A percentile compares a stretch with the other conserved stretches of the same genome.
phyloP scores from a whole-genome alignment of 2,329 filamentous ascomycete species.

The Clonostachys rhizophaga region DNA sequence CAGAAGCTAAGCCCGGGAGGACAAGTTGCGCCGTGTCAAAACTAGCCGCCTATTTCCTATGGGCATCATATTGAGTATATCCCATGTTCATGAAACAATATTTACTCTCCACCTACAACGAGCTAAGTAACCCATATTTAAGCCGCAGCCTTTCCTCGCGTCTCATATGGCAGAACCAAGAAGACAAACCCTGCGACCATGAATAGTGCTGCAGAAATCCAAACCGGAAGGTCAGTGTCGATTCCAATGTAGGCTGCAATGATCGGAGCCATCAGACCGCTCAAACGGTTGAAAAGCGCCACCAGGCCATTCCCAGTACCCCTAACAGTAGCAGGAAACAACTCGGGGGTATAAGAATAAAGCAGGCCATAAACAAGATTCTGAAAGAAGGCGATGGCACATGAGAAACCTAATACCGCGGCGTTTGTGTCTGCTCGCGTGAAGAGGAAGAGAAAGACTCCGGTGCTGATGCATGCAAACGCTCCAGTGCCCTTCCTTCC shows the following conservation, averaged over 20 bases:
- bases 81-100: too few species aligned
- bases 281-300: slow-evolving; percentile 25
- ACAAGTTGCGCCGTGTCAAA: too few species aligned
- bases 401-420: slow-evolving; percentile 9
- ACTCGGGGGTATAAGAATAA: slow-evolving; percentile 41
- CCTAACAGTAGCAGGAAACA: slow-evolving; percentile 47
- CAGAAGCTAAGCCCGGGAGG: too few species aligned
- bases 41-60: too few species aligned
- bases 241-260: slow-evolving; percentile 35
- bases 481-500: slow-evolving; percentile 11
- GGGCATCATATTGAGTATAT: too few species aligned
- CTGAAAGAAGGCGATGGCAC: slow-evolving; percentile 14
- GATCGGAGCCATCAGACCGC: slow-evolving; percentile 33
- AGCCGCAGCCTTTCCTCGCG: slow-evolving; percentile 1
- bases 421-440: slow-evolving; percentile 3
- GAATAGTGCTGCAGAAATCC: slow-evolving; percentile 36
- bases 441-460: slow-evolving; percentile 12
- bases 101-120: too few species aligned
- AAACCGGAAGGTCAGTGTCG: slow-evolving; percentile 31
- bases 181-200: slow-evolving; percentile 33
- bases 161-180: slow-evolving; percentile 36
- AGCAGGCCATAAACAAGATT: slow-evolving; percentile 11
- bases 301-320: slow-evolving; percentile 46
- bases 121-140: not conserved
- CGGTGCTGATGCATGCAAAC: slow-evolving; percentile 9